A percentile compares a stretch with the other conserved stretches of the same genome.
These are phyloP conservation scores for Sophora flavescens DNA, from an alignment of 306 rosid species.

Conservation along the genomic window DNA sequence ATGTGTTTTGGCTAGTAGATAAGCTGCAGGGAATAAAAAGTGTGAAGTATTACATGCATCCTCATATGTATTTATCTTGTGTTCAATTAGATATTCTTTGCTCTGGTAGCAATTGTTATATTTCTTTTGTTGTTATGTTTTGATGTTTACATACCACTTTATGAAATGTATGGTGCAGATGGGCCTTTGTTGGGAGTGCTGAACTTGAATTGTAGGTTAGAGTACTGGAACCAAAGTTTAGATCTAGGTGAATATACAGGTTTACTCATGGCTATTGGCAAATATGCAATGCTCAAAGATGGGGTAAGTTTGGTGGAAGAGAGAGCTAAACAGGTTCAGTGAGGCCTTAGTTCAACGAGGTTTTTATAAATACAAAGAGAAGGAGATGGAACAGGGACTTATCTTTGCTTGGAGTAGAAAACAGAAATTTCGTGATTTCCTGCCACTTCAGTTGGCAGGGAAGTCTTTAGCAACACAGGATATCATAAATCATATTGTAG, in stretches of 20 bases:
- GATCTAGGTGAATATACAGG: not conserved
- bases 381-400: not conserved
- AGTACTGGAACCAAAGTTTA: not conserved
- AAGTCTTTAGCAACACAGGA: not conserved
- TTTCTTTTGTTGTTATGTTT: not conserved
- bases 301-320: conserved; percentile 13
- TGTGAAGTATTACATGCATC: not conserved
- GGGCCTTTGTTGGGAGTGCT: conserved; percentile 1
- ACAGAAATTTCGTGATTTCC: conserved; percentile 5
- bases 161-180: not conserved
- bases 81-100: conserved; percentile 16
- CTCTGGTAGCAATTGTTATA: not conserved
- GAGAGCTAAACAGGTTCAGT: not conserved
- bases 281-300: not conserved
- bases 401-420: not conserved
- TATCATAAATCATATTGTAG: not conserved
- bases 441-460: not conserved
- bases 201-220: not conserved
- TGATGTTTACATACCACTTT: not conserved
- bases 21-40: not conserved
- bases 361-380: conserved; percentile 18
- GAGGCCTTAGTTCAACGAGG: not conserved
- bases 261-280: not conserved
- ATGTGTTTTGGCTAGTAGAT: not conserved
- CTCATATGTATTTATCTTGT: not conserved